Evolutionary conservation across 176 grass and related monocot genomes (phyloP).

Genomic region (Ampelocalamus luodianensis): DNA sequence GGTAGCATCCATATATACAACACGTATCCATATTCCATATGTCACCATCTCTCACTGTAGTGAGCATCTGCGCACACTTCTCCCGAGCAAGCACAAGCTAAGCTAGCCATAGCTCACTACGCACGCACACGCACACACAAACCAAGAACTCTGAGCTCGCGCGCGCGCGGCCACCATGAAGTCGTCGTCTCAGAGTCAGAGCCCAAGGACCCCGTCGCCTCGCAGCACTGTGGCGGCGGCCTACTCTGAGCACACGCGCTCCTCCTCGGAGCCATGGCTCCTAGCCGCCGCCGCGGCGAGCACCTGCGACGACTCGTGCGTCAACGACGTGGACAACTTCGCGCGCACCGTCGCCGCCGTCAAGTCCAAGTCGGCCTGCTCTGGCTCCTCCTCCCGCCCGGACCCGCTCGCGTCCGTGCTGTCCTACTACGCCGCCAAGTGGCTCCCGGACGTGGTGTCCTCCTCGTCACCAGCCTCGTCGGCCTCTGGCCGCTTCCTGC

Average conservation of each 20-base stretch:
- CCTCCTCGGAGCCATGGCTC: slow-evolving; percentile 54
- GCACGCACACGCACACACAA: not conserved
- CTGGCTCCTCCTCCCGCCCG: slow-evolving; percentile 41
- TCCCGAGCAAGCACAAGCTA: not conserved
- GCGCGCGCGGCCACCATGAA: slow-evolving; percentile 44
- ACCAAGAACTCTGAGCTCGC: not conserved
- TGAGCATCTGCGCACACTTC: not conserved
- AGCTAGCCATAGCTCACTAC: not conserved
- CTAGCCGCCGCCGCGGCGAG: not conserved
- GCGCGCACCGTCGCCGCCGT: slow-evolving; percentile 72
- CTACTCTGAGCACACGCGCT: slow-evolving; percentile 34
- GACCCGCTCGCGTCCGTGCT: slow-evolving; percentile 79
- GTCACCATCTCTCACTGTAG: not conserved
- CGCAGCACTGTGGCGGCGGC: slow-evolving; percentile 1
- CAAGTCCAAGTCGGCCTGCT: slow-evolving; percentile 53
- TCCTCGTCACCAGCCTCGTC: slow-evolving; percentile 49
- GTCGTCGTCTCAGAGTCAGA: slow-evolving; percentile 52
- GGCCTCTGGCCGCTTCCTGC: slow-evolving; percentile 50
- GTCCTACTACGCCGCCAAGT: slow-evolving; percentile 87
- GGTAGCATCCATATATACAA: not conserved
- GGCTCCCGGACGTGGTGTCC: slow-evolving; percentile 78
- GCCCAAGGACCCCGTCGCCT: slow-evolving; percentile 52
- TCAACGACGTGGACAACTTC: slow-evolving; percentile 81
- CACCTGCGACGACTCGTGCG: slow-evolving; percentile 57
- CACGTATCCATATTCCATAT: not conserved